phyloP scores from a whole-genome alignment of 495 filamentous ascomycete genomes.

The Xylaria longipes region DNA sequence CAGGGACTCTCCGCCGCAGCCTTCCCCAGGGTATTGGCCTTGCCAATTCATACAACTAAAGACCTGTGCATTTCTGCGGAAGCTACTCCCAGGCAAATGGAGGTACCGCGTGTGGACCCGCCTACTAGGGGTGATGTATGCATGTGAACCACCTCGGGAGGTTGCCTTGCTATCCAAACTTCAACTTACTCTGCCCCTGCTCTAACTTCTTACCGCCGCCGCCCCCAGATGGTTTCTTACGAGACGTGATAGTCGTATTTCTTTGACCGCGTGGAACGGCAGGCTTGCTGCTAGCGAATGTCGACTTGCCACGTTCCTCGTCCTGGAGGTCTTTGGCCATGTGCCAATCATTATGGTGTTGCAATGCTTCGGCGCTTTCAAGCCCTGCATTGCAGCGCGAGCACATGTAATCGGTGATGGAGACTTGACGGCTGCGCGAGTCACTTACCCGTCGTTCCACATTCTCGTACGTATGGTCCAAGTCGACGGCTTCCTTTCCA shows the following conservation, averaged over 20 bases:
- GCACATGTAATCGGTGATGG: slow-evolving; percentile 64
- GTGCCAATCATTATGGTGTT: slow-evolving; percentile 94
- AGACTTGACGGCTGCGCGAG: slow-evolving; percentile 43
- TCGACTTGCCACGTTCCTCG: slow-evolving; percentile 57
- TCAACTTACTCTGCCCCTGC: slow-evolving; percentile 77
- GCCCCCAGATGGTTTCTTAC: slow-evolving; percentile 39
- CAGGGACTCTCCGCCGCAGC: slow-evolving; percentile 13
- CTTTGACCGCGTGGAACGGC: slow-evolving; percentile 40
- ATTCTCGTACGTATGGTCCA: slow-evolving; percentile 29
- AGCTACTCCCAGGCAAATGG: slow-evolving; percentile 4
- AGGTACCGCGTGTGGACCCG: slow-evolving; percentile 33
- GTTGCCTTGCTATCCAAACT: slow-evolving; percentile 63
- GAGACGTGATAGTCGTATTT: slow-evolving; percentile 40
- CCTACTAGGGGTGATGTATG: slow-evolving; percentile 34
- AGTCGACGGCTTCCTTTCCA: slow-evolving; percentile 37
- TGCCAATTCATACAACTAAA: neutral
- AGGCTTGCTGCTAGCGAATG: slow-evolving; percentile 48
- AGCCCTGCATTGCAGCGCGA: slow-evolving; percentile 67
- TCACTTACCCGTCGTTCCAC: slow-evolving; percentile 27
- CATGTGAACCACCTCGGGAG: slow-evolving; percentile 23
- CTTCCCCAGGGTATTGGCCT: slow-evolving; percentile 18
- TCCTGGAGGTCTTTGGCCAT: slow-evolving; percentile 85
- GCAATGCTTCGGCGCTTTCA: slow-evolving; percentile 58
- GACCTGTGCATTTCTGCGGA: slow-evolving; percentile 1
- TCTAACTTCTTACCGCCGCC: slow-evolving; percentile 60